phyloP scores from a whole-genome alignment of 208 protist genomes.

The Balamuthia mandrillaris region DNA sequence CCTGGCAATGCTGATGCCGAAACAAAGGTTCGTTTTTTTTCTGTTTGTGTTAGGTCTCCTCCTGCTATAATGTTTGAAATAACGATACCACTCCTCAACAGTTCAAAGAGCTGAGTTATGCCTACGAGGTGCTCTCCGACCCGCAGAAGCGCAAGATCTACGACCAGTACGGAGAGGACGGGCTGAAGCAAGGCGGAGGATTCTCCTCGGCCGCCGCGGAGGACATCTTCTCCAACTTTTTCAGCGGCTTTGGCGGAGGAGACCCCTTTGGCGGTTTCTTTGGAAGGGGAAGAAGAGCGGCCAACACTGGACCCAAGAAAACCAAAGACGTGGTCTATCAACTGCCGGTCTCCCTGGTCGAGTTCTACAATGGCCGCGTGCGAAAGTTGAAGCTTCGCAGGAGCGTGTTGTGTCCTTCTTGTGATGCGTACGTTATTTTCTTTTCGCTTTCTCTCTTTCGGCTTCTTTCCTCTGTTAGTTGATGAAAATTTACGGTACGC shows the following conservation, averaged over 20 bases:
- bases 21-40: background rate
- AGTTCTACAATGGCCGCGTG: conserved; percentile 89
- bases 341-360: conserved; percentile 82
- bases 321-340: conserved; percentile 89
- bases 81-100: background rate
- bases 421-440: too few relatives aligned
- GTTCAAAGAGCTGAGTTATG: conserved; percentile 47
- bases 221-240: conserved; percentile 68
- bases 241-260: conserved; percentile 74
- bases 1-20: conserved; percentile 32
- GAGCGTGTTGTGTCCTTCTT: background rate
- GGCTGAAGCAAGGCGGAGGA: conserved; percentile 73
- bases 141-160: conserved; percentile 59
- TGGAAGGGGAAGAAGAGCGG: conserved; percentile 47
- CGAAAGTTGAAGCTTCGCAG: conserved; percentile 86
- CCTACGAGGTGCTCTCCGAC: conserved; percentile 70
- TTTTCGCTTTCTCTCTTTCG: too few relatives aligned
- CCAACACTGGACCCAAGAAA: conserved; percentile 82
- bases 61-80: background rate
- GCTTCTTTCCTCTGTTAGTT: too few relatives aligned
- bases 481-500: too few relatives aligned
- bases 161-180: conserved; percentile 69
- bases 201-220: conserved; percentile 34
- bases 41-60: background rate
- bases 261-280: background rate